Base-by-base conservation (phyloP, 768 basidiomycete species). In the Termitomyces sp. region DNA sequence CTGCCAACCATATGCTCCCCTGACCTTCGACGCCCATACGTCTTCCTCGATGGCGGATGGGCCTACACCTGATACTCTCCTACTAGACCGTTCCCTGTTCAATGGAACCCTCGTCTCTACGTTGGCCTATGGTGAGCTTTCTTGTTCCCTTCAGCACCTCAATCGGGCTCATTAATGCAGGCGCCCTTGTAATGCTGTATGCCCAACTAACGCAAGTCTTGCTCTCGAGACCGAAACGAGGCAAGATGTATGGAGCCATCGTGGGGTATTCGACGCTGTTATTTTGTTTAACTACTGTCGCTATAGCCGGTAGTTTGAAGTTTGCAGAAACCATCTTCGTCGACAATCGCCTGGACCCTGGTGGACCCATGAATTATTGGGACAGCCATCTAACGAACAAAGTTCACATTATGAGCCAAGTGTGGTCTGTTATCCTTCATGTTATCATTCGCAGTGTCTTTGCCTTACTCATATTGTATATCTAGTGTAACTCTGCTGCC, bases 161-260 rank as follows among this genome's bases (percentile, higher is more conserved):
- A 37, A 42, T 10, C 9, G 16, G 34, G 20, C 13, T 45, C 18
- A 30, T 30, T 45, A 20, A 16, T 14, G 18, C 22, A 67, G 65
- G 65, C 16, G 64, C 65, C 22, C 55, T 67, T 24, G 49, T 63
- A 6, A 67, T 67, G 65, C 53, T 67, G n/a, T 67, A 65, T 27
- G 36, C 60, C 14, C 65, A 67, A 43, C 52, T 67, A 9, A 50
- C 57, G 33, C 65, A 67, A 44, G 65, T 67, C 18, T 53, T 67
- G 22, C 53, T 65, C 8, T 67, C 64, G 16, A 57, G 65, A 42
- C 65, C 65, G n/a, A 61, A 65, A 48, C 55, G 64, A 39, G 64
- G 64, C 26, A 61, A 43, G 37, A 61, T 58, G 54, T 67, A 65
- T 32, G 64, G 62, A 58, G 56, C 62, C 5, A 65, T 67, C 16